Evolutionary conservation across 345 rosid genomes (phyloP), one percentile per base, ranked within the genome.

Genomic region (Gossypium herbaceum): DNA sequence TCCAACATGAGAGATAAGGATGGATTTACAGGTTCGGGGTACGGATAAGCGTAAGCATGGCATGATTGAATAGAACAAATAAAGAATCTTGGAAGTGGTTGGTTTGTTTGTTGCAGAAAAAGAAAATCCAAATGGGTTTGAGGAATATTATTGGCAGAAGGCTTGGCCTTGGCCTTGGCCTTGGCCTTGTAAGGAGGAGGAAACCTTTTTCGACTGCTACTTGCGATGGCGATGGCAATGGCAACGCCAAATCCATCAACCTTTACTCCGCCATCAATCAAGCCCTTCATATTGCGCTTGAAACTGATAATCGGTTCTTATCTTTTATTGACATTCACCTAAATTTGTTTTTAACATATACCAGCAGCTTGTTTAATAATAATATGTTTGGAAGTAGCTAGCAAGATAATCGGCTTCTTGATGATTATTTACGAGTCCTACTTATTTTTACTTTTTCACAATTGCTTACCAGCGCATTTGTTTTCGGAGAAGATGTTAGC

Each of bases 271-370:
- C 61, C 13, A 22, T 57, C 27, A 57, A 57, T 57, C 61, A 57
- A 57, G 61, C 61, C 29, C 61, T 57, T 57, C 61, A 20, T 57
- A 57, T 57, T 57, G 61, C 61, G 29, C 61, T 57, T 20, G 86
- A 84, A 12, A 73, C 87, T 52, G 86, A 86, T 76, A 81, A 87
- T 79, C 90, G 90, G 90, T 88, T 52, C 5, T 57, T 57, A 9
- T 57, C 29, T 57, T 57, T 22, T 22, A 20, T 9, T 57, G 27
- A 57, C 29, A 1, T 57, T 34, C 41, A 34, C 29, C 9, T 51
- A 5, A 16, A 13, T 51, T 48, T 48, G 52, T 2, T 55, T 55
- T 19, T n/a, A 19, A 55, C 22, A 19, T 55, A 19, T n/a, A n/a
- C 59, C 15, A 48, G 56, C 11, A 45, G 56, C 12, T 20, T 11